Evolutionary conservation across 176 grass and related monocot genomes (phyloP), one percentile per base, ranked within the genome.

Genomic region (Leersia perrieri): DNA sequence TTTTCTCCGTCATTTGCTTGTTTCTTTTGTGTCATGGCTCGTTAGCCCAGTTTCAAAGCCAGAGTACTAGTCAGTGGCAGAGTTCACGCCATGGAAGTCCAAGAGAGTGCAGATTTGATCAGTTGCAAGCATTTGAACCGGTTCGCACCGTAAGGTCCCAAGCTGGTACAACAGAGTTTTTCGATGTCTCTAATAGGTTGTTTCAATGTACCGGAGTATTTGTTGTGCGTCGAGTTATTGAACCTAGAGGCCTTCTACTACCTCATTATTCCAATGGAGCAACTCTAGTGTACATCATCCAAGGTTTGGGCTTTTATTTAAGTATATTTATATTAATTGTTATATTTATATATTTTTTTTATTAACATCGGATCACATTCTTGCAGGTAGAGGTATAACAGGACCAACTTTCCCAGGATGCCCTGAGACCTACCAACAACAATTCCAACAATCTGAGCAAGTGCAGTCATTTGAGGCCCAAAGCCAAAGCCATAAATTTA

Each of bases 361-460:
- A 68, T 34, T 57, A 66, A 68, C 55, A 55, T 36, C 33, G 15
- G 16, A 14, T 39, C 15, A 1, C 14, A 14, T 73, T 26, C 9
- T 79, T 66, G 34, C 29, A 90, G 68, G 84, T 12, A 77, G 44
- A 65, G 88, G 88, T 15, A 26, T 79, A n/a, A 64, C 7, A 33
- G 88, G 80, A 55, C 73, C 11, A 0, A 62, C 39, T 60, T 70
- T 83, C 34, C 75, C 80, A 7, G 89, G 80, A 13, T 91, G 89
- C 38, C 80, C 70, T 1, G 70, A 80, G 72, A 87, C 89, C 1
- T 87, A 75, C 29, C 89, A 91, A 32, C 84, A 76, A 31, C 42
- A 82, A 11, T 66, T 70, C 36, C 79, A 83, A 68, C 67, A 88
- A 69, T 41, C 38, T 22, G 9, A 44, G 25, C 68, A 64, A 4